Evolutionary conservation across 208 protist genomes (phyloP).

Genomic region (Novymonas esmeraldas): DNA sequence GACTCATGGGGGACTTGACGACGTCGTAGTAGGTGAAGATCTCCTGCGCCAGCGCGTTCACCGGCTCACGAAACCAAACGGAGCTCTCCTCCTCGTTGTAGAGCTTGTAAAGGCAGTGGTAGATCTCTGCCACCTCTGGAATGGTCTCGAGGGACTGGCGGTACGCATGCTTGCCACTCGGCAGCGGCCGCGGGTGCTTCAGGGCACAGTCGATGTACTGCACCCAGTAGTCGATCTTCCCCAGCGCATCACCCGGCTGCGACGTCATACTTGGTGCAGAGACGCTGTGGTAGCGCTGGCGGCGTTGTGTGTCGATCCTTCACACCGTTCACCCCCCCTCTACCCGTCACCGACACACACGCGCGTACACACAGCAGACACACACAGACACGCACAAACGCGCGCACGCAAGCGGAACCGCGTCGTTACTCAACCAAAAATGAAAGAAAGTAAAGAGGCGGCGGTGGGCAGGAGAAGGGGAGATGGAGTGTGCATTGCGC

Average conservation of each 20-base stretch:
- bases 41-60: constrained; percentile 67
- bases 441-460: background rate
- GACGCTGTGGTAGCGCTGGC: no score
- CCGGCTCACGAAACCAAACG: constrained; percentile 74
- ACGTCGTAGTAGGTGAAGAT: constrained; percentile 78
- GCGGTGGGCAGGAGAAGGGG: constrained; percentile 71
- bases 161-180: constrained; percentile 65
- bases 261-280: constrained; percentile 28
- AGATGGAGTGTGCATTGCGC: no score
- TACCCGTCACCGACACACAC: no score
- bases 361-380: background rate
- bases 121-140: constrained; percentile 67
- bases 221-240: constrained; percentile 70
- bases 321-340: no score
- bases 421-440: no score
- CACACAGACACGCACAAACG: background rate
- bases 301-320: no score
- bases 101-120: constrained; percentile 78
- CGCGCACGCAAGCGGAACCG: background rate
- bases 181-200: constrained; percentile 61
- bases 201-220: constrained; percentile 73
- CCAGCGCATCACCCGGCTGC: constrained; percentile 34
- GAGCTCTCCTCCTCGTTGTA: constrained; percentile 76
- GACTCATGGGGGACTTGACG: constrained; percentile 63
- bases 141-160: constrained; percentile 38